These are phyloP conservation scores for Earliella scabrosa DNA, from an alignment of 1,284 basidiomycete species.

Conservation along the genomic window DNA sequence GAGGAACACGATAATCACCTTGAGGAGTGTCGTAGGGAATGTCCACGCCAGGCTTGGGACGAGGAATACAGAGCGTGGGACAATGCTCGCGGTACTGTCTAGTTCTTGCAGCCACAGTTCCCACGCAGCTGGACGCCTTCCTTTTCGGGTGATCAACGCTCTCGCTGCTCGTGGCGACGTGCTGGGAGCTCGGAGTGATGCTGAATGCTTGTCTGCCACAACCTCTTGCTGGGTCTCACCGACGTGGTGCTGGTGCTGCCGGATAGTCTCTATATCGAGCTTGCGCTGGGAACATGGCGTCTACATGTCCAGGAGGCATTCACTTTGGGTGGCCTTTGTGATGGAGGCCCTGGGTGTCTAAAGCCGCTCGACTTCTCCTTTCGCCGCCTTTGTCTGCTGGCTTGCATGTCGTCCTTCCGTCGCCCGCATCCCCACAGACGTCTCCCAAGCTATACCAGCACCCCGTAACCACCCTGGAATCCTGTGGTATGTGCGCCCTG, in stretches of 20 bases:
- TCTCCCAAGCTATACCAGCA: conserved; percentile 2
- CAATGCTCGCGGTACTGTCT: conserved; percentile 25
- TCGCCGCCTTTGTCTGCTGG: conserved; percentile 8
- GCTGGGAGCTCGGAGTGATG: conserved; percentile 1
- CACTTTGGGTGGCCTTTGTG: conserved; percentile 22
- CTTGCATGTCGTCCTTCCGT: conserved; percentile 18
- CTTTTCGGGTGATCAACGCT: conserved; percentile 16
- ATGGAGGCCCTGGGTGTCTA: conserved; percentile 15
- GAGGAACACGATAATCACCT: conserved; percentile 33
- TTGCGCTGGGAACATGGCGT: conserved; percentile 14
- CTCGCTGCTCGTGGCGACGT: conserved; percentile 20
- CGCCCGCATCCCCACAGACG: conserved; percentile 1
- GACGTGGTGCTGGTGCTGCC: neutral
- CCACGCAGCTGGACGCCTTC: conserved; percentile 23
- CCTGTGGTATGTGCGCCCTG: conserved; percentile 13
- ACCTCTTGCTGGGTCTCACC: conserved; percentile 3
- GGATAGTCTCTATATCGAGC: conserved; percentile 6
- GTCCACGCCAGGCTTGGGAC: conserved; percentile 32
- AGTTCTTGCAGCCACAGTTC: conserved; percentile 38
- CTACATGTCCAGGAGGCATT: conserved; percentile 3
- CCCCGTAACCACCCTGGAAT: conserved; percentile 6
- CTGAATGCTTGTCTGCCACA: conserved; percentile 7
- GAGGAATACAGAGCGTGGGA: conserved; percentile 35
- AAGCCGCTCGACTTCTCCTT: conserved; percentile 2
- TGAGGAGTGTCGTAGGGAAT: conserved; percentile 39